Conservation (phyloP, 208 protist genomes). For the Crithidia mellificae region DNA sequence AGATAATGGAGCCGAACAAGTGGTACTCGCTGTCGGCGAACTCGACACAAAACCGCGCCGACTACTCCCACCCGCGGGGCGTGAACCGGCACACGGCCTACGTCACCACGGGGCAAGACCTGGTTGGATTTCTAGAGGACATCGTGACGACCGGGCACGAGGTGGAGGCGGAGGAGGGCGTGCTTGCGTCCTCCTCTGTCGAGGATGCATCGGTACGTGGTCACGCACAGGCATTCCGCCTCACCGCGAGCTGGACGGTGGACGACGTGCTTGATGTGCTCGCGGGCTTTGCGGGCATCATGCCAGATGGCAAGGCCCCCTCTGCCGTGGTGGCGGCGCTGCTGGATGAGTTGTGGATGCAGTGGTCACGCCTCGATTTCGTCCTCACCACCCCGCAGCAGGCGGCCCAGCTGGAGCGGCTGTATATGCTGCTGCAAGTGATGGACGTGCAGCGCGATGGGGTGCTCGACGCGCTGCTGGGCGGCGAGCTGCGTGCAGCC, state of each 20-base stretch:
- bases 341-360: constrained; percentile 37
- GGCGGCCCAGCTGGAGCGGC: constrained; percentile 53
- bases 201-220: not conserved
- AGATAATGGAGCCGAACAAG: constrained; percentile 84
- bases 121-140: constrained; percentile 62
- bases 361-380: constrained; percentile 32
- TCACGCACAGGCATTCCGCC: not conserved
- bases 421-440: constrained; percentile 64
- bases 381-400: constrained; percentile 27
- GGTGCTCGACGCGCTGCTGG: constrained; percentile 39
- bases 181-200: not conserved
- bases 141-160: constrained; percentile 31
- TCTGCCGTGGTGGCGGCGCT: constrained; percentile 49
- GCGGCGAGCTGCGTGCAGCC: constrained; percentile 24
- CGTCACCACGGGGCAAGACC: constrained; percentile 52
- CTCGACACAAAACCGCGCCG: constrained; percentile 68
- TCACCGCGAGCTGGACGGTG: constrained; percentile 39
- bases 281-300: constrained; percentile 56
- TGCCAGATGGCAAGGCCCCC: constrained; percentile 49
- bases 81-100: constrained; percentile 58
- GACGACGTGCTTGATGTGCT: constrained; percentile 68
- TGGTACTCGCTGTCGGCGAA: constrained; percentile 76
- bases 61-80: constrained; percentile 80
- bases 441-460: constrained; percentile 42
- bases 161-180: not conserved